A percentile compares a stretch with the other conserved stretches of the same genome.
Conservation (phyloP, 495 filamentous ascomycete genomes). For the Lasiosphaeris hirsuta region DNA sequence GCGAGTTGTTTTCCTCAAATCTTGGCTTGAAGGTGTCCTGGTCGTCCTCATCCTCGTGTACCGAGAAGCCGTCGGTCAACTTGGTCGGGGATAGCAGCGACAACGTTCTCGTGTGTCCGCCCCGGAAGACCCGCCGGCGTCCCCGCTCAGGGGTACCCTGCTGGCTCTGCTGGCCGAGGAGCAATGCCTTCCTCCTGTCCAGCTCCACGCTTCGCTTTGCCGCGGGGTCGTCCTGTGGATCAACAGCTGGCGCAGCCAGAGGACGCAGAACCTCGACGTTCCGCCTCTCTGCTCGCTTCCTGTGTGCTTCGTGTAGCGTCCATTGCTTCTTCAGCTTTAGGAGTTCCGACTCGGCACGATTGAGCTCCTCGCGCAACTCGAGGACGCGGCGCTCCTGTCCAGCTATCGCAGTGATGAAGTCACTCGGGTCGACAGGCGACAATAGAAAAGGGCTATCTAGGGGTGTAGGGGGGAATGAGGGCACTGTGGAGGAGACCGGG, state of each 20-base stretch:
- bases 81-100: conserved; percentile 75
- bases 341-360: conserved; percentile 75
- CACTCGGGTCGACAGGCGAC: conserved; percentile 63
- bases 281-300: conserved; percentile 66
- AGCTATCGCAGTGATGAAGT: conserved; percentile 85
- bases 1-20: conserved; percentile 16
- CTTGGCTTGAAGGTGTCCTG: conserved; percentile 12
- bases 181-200: conserved; percentile 58
- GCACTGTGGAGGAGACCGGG: conserved; percentile 35
- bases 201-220: conserved; percentile 46
- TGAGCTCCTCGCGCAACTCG: conserved; percentile 84
- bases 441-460: conserved; percentile 37
- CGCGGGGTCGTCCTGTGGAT: conserved; percentile 37
- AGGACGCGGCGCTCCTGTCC: conserved; percentile 90
- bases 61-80: conserved; percentile 23
- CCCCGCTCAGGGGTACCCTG: conserved; percentile 35
- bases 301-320: conserved; percentile 72
- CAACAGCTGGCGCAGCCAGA: conserved; percentile 23
- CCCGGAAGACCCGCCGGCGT: conserved; percentile 49
- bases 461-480: conserved; percentile 48
- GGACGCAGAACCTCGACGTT: conserved; percentile 51
- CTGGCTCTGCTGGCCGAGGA: conserved; percentile 51
- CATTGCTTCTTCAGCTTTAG: conserved; percentile 75
- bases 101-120: conserved; percentile 68
- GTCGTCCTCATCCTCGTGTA: conserved; percentile 24